Percentiles rank a stretch among this genome's conserved stretches.
These are phyloP conservation scores for Fonsecaea nubica DNA, from an alignment of 2,329 filamentous ascomycete genomes.

Conservation along the genomic window DNA sequence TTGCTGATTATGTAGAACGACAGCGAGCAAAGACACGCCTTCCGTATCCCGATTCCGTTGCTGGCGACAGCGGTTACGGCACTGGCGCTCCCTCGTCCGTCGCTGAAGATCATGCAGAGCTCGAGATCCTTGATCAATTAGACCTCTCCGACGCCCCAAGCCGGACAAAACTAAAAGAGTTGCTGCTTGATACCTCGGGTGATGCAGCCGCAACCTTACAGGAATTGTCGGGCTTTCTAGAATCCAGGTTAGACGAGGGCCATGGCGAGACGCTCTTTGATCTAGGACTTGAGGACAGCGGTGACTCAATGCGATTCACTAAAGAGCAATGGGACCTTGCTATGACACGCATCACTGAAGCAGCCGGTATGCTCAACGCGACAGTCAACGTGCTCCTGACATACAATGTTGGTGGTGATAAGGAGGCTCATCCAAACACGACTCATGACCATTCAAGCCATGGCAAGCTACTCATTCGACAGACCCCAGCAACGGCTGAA, in stretches of 20 bases:
- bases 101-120: slow-evolving; percentile 78
- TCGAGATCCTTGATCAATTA: slow-evolving; percentile 84
- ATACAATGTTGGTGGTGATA: slow-evolving; percentile 81
- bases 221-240: slow-evolving; percentile 70
- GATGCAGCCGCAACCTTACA: slow-evolving; percentile 65
- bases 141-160: slow-evolving; percentile 73
- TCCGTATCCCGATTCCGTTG: slow-evolving; percentile 47
- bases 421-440: slow-evolving; percentile 70
- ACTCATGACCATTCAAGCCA: slow-evolving; percentile 75
- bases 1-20: slow-evolving; percentile 95
- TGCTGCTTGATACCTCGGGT: slow-evolving; percentile 68
- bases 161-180: slow-evolving; percentile 73
- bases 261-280: slow-evolving; percentile 91
- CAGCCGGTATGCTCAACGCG: slow-evolving; percentile 69
- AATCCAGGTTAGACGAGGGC: slow-evolving; percentile 76
- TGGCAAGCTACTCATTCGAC: slow-evolving; percentile 86
- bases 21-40: slow-evolving; percentile 70
- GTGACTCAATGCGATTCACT: slow-evolving; percentile 79
- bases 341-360: slow-evolving; percentile 68
- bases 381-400: slow-evolving; percentile 85
- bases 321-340: slow-evolving; percentile 77
- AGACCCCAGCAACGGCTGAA: slow-evolving; percentile 74
- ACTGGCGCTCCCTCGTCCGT: slow-evolving; percentile 44
- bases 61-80: slow-evolving; percentile 52
- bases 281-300: slow-evolving; percentile 86